Evolutionary conservation across 345 rosid genomes (phyloP), one percentile per base, ranked within the genome.

Genomic region (Euclidium syriacum): DNA sequence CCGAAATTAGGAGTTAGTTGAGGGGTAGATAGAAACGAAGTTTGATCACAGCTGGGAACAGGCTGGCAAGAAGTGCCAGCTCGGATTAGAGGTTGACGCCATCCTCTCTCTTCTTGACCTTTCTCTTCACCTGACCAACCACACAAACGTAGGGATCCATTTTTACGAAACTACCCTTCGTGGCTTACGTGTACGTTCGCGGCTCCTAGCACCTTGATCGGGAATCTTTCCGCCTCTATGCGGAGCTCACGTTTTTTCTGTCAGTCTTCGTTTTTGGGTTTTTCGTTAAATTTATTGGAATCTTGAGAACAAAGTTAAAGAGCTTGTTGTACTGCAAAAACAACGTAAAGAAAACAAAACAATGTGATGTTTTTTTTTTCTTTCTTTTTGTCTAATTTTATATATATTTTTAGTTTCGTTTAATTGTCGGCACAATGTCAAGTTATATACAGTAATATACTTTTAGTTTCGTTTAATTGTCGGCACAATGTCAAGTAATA

Each of bases 21-120:
- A 71, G 34, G 68, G 64, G 69, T 16, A 20, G 43, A 24, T 16
- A 63, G 60, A 52, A 51, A 51, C 27, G 56, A 44, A 12, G 38
- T 43, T 73, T 79, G 83, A 65, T 19, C 42, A 83, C 83, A 83
- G 82, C 85, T 81, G 74, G 65, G 62, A 39, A 73, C 82, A 83
- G 83, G 57, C 82, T 80, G 84, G 83, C 77, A 22, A 36, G 41
- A 39, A 50, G 6, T 67, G 77, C 80, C 79, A 77, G 71, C 58
- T 65, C 42, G 65, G 79, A 73, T 58, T 58, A 60, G 67, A 71
- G 58, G 57, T 53, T 74, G 67, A 68, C 58, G 77, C 43, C 43
- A 68, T 56, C 16, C 34, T 55, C 43, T 50, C 58, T 66, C 63
- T 44, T 52, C 61, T 67, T 59, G 58, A 33, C n/a, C n/a, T n/a